Percentiles rank a stretch among this genome's conserved stretches.
phyloP scores from a whole-genome alignment of 257 asterid genomes.

The Capsicum chinense region DNA sequence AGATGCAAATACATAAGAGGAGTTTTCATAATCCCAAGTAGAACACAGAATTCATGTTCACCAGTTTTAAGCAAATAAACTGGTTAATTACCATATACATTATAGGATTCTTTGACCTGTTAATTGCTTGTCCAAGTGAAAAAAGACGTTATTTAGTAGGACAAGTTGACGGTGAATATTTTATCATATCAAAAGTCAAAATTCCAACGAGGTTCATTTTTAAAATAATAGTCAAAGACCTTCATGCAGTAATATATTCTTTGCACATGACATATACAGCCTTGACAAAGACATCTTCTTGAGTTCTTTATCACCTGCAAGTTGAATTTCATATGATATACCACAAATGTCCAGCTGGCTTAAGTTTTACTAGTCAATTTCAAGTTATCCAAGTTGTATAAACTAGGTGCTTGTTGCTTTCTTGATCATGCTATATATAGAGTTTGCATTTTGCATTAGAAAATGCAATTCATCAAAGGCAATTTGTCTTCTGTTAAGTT shows the following conservation, averaged over 20 bases:
- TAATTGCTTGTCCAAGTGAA: background rate
- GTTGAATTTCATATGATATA: background rate
- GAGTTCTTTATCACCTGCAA: background rate
- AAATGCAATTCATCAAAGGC: background rate
- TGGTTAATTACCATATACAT: background rate
- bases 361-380: background rate
- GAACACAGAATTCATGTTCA: slow-evolving; percentile 10
- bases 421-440: background rate
- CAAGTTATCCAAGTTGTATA: background rate
- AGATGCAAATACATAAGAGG: too few relatives aligned
- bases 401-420: background rate
- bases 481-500: background rate
- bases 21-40: background rate
- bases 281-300: background rate
- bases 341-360: background rate
- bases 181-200: background rate
- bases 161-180: background rate
- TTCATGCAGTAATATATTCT: background rate
- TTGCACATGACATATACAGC: background rate
- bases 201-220: background rate
- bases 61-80: background rate
- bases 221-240: background rate
- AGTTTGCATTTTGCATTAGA: background rate
- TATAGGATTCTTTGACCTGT: background rate
- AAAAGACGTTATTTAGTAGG: background rate